Base-by-base conservation (phyloP, 139 green algal genomes). In the Picochlorum costavermella region DNA sequence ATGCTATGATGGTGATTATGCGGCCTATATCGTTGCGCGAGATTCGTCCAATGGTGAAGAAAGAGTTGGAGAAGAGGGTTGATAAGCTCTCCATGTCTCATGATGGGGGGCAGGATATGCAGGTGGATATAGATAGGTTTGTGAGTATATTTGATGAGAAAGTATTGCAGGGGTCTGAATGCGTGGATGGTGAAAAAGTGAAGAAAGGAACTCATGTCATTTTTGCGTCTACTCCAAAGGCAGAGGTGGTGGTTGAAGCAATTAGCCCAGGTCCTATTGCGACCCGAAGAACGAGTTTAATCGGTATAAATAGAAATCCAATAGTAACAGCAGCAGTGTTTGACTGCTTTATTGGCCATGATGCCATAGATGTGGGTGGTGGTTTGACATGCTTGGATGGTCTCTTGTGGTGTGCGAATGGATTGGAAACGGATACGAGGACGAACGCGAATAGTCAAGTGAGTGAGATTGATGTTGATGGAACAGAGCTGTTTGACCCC, bases 121-220 rank as follows among this genome's bases (percentile, higher is more conserved):
- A 5, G 20, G 46, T 6, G 16, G 46, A 53, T 14, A 28, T 53
- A 23, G 46, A 53, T 28, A 2, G 11, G 20, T 53, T 53, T 23
- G n/a, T 53, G 5, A 53, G 46, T 23, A 20, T 44, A 30, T 17
- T 14, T 53, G 69, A 61, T 69, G 69, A 75, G 33, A n/a, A 65
- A 23, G 30, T 51, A 4, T 17, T 75, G 50, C 25, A 70, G n/a
- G 33, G 2, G 14, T 36, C 26, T 29, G 69, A 20, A 5, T 67
- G 36, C n/a, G 0, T 30, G 8, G 23, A 33, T 40, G n/a, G 16
- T n/a, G 61, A 56, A 0, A 17, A 31, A 2, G 37, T 76, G 3
- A 67, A 61, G 55, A 33, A 64, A 26, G 70, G 59, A 50, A 73
- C 64, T 5, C 70, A 76, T 46, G 57, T 76, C 26, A 17, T 76